Conservation (phyloP, 257 asterid genomes). For the Nicotiana obtusifolia region DNA sequence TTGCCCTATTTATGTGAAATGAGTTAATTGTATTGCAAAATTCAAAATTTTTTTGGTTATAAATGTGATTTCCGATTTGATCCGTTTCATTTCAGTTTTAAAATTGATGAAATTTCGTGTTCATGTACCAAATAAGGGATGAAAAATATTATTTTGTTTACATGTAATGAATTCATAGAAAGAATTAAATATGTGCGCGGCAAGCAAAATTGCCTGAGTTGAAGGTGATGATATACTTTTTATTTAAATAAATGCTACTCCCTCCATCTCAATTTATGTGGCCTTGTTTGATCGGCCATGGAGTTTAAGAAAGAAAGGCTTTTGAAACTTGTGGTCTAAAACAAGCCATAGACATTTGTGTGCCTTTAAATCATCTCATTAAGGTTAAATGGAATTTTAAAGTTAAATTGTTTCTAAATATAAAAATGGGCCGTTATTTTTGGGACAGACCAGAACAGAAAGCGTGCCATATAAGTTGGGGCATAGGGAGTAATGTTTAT, state of each 20-base stretch:
- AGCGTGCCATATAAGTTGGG: too few species aligned
- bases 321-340: too few species aligned
- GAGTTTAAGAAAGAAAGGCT: too few species aligned
- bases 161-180: neutral
- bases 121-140: neutral
- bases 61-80: neutral
- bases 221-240: neutral
- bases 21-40: neutral
- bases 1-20: neutral
- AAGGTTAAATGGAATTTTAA: too few species aligned
- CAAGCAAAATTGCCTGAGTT: neutral
- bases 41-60: neutral
- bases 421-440: too few species aligned
- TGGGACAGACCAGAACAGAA: too few species aligned
- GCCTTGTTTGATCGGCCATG: too few species aligned
- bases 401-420: too few species aligned
- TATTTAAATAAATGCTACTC: neutral
- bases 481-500: neutral
- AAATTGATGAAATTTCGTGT: neutral
- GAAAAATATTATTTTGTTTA: neutral
- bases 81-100: neutral
- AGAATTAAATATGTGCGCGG: neutral
- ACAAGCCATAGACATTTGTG: too few species aligned
- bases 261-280: too few species aligned
- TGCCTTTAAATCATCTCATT: too few species aligned